A percentile compares a stretch with the other conserved stretches of the same genome.
Conservation (phyloP, 768 basidiomycete genomes). For the Fomitopsis serialis region DNA sequence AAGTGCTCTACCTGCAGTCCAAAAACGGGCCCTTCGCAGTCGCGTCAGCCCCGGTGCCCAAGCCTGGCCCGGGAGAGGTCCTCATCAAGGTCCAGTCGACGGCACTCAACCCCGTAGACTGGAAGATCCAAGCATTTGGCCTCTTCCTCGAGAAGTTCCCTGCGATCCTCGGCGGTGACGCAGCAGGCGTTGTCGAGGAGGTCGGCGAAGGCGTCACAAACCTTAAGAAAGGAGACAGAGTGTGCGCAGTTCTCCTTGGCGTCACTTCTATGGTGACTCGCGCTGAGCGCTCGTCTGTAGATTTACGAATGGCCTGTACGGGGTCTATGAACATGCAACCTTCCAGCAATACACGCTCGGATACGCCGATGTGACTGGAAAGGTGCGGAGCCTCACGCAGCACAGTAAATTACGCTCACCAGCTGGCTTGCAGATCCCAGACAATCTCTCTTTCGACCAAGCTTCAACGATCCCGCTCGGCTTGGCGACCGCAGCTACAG, state of each 20-base stretch:
- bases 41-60: constrained; percentile 14
- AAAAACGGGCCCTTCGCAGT: constrained; percentile 10
- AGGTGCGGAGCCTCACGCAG: too few relatives aligned
- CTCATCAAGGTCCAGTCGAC: constrained; percentile 35
- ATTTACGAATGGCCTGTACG: not conserved
- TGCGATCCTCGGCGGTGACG: constrained; percentile 17
- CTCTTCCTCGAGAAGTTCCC: constrained; percentile 19
- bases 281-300: not conserved
- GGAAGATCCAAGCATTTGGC: constrained; percentile 14
- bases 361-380: constrained; percentile 11
- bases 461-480: constrained; percentile 9
- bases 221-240: constrained; percentile 29
- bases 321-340: constrained; percentile 2
- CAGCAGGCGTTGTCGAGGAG: constrained; percentile 17
- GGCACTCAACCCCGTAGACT: constrained; percentile 38
- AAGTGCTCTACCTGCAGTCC: constrained; percentile 8
- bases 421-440: constrained; percentile 14
- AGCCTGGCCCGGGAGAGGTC: constrained; percentile 33
- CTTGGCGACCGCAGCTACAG: constrained; percentile 6
- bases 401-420: too few relatives aligned
- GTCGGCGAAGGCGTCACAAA: constrained; percentile 30
- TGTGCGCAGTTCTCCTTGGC: constrained; percentile 12
- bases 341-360: constrained; percentile 16
- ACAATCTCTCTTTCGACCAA: constrained; percentile 8
- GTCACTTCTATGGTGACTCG: not conserved